phyloP scores from a whole-genome alignment of 2,329 filamentous ascomycete genomes.

The Shiraia bambusicola region DNA sequence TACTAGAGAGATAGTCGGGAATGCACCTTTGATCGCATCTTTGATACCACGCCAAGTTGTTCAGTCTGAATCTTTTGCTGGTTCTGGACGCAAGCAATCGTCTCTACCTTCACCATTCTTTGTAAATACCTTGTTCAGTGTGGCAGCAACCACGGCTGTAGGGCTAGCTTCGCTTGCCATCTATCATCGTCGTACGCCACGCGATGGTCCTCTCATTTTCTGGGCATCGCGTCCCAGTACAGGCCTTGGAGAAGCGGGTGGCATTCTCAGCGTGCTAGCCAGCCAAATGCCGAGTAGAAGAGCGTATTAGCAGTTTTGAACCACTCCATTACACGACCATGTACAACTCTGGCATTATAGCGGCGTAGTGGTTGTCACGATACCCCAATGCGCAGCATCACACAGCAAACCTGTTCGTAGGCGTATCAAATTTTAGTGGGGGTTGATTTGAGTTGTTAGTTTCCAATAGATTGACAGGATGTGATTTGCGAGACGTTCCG shows the following conservation, averaged over 20 bases:
- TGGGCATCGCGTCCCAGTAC: conserved; percentile 31
- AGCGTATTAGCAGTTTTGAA: conserved; percentile 15
- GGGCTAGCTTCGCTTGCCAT: conserved; percentile 33
- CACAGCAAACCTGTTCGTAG: too few species aligned
- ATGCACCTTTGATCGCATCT: conserved; percentile 26
- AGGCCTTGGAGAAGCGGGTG: conserved; percentile 36
- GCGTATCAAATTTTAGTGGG: too few species aligned
- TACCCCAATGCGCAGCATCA: not conserved
- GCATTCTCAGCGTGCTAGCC: conserved; percentile 33
- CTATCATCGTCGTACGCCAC: conserved; percentile 35
- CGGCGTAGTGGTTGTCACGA: conserved; percentile 8
- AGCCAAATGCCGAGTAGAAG: conserved; percentile 24
- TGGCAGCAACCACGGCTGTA: conserved; percentile 23
- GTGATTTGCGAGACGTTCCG: conserved; percentile 5
- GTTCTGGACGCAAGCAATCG: conserved; percentile 17
- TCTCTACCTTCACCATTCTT: conserved; percentile 32
- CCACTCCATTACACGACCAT: not conserved
- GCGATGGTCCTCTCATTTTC: conserved; percentile 38
- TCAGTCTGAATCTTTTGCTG: conserved; percentile 7
- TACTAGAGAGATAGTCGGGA: conserved; percentile 24
- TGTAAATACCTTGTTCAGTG: conserved; percentile 25
- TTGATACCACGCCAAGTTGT: conserved; percentile 12
- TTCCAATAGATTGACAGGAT: conserved; percentile 2
- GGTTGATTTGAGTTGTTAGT: not conserved
- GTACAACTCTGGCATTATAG: conserved; percentile 11